Percentiles rank a stretch among this genome's conserved stretches.
phyloP scores from a whole-genome alignment of 2,329 filamentous ascomycete species.

The Ceratocystis variospora region DNA sequence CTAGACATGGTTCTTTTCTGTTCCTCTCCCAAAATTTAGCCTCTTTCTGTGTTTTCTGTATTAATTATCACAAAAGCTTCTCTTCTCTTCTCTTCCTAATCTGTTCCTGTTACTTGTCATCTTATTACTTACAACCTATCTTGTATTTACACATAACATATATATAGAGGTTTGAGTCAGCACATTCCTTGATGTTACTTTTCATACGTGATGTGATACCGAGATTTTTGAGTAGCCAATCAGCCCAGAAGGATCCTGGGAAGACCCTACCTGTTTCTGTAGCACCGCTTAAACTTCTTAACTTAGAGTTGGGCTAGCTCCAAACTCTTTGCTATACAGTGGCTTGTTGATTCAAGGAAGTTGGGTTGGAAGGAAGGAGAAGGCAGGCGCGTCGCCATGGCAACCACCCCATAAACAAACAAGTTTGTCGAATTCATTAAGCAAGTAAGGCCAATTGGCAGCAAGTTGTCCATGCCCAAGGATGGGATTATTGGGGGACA shows the following conservation, averaged over 20 bases:
- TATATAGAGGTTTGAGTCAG: too few species aligned
- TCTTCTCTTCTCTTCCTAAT: neutral
- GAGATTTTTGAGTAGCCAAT: neutral
- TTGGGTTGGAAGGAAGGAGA: neutral
- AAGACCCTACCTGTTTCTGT: neutral
- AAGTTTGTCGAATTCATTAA: neutral
- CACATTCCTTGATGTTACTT: neutral
- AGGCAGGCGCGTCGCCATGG: slow-evolving; percentile 6
- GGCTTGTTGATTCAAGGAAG: neutral
- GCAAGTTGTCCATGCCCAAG: neutral
- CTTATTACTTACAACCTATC: too few species aligned
- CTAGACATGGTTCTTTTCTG: neutral
- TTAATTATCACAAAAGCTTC: neutral
- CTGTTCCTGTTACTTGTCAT: neutral
- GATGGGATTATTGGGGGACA: neutral
- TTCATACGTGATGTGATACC: neutral
- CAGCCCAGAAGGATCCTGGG: neutral
- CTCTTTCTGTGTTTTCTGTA: neutral
- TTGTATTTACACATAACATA: too few species aligned
- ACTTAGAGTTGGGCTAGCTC: slow-evolving; percentile 1
- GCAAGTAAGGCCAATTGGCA: neutral
- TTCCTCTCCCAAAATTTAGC: neutral
- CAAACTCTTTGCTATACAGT: neutral
- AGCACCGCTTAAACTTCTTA: neutral
- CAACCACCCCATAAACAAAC: neutral